Evolutionary conservation across 176 grass and related monocot genomes (phyloP).

Genomic region (Oryza punctata): DNA sequence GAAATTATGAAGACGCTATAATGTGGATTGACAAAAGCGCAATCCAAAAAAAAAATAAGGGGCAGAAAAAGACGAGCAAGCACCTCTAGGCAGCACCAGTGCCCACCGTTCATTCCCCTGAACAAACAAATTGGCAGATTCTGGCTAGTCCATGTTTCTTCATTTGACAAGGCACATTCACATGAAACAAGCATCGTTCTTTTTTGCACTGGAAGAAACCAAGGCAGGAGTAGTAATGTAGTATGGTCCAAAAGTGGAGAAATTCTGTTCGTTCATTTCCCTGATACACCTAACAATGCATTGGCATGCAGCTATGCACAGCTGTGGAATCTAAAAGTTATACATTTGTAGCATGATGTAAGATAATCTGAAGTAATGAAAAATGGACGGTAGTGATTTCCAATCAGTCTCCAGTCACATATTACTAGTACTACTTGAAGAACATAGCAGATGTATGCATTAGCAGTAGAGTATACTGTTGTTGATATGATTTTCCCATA

Average conservation of each 20-base stretch:
- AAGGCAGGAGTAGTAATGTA: conserved; percentile 29
- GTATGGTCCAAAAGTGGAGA: conserved; percentile 36
- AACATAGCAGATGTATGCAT: not conserved
- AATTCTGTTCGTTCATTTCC: conserved; percentile 40
- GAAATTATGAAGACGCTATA: conserved; percentile 13
- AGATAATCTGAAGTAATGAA: conserved; percentile 30
- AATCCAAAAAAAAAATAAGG: not conserved
- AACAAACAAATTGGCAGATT: conserved; percentile 26
- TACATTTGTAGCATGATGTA: not conserved
- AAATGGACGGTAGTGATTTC: conserved; percentile 31
- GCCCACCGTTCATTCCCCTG: conserved; percentile 30
- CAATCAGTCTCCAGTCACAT: not conserved
- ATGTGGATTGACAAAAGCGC: conserved; percentile 24
- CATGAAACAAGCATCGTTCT: conserved; percentile 36
- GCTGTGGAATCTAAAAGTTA: conserved; percentile 37
- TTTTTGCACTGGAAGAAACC: conserved; percentile 18
- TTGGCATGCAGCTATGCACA: conserved; percentile 27
- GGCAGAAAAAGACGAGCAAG: conserved; percentile 31
- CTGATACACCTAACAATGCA: conserved; percentile 19
- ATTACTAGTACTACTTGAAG: not conserved
- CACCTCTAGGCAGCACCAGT: conserved; percentile 23
- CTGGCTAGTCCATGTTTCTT: conserved; percentile 35
- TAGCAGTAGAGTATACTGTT: not conserved
- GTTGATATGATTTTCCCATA: not conserved
- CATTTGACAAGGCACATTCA: conserved; percentile 39